These are phyloP conservation scores for Paradendryphiella salina DNA, from an alignment of 2,329 filamentous ascomycete genomes.

Conservation along the genomic window DNA sequence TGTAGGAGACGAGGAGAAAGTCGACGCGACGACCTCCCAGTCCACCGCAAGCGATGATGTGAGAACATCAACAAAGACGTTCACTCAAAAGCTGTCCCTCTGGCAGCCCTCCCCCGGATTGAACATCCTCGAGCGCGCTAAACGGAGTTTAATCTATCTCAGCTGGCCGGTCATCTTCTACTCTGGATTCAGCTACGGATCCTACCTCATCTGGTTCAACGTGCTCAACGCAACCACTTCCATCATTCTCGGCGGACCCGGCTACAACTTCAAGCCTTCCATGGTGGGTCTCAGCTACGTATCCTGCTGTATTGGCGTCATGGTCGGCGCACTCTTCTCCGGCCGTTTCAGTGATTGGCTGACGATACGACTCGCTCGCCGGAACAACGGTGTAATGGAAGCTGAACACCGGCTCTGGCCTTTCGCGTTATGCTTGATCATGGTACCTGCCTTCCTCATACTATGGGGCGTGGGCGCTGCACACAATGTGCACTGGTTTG, in stretches of 20 bases:
- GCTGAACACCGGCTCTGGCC: constrained; percentile 49
- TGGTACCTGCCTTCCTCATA: constrained; percentile 52
- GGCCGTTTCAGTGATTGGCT: constrained; percentile 33
- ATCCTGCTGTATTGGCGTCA: constrained; percentile 27
- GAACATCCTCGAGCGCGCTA: constrained; percentile 25
- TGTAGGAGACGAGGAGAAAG: constrained; percentile 26
- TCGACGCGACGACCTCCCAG: constrained; percentile 24
- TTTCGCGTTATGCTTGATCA: constrained; percentile 46
- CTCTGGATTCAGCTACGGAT: constrained; percentile 32
- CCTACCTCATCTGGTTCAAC: constrained; percentile 36
- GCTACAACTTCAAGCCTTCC: constrained; percentile 29
- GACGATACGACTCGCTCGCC: constrained; percentile 39
- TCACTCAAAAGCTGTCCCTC: constrained; percentile 25
- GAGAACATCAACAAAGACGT: constrained; percentile 17
- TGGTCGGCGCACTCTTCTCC: constrained; percentile 23
- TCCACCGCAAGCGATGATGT: constrained; percentile 17
- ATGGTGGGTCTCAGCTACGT: constrained; percentile 31
- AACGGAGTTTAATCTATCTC: constrained; percentile 32
- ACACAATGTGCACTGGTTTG: constrained; percentile 55
- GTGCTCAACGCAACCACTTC: constrained; percentile 36
- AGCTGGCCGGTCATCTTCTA: constrained; percentile 45
- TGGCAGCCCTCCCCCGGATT: constrained; percentile 27
- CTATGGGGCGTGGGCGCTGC: constrained; percentile 58
- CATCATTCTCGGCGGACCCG: constrained; percentile 27
- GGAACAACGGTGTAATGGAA: constrained; percentile 48